These are phyloP conservation scores for Trapa bicornis DNA, from an alignment of 345 rosid species.

Conservation along the genomic window DNA sequence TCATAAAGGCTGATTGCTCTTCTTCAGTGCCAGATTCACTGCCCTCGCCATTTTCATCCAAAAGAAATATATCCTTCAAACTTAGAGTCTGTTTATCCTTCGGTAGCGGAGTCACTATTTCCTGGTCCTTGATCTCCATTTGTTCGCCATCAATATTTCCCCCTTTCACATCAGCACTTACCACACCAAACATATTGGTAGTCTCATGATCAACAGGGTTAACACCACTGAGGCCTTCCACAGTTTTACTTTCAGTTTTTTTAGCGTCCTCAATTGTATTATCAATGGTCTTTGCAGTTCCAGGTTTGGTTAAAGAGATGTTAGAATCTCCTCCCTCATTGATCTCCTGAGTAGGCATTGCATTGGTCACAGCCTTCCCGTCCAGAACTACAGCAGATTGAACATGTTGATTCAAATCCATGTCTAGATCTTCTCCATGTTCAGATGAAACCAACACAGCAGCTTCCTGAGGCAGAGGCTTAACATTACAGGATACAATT, in stretches of 20 bases:
- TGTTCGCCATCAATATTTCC: slow-evolving; percentile 8
- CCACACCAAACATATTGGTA: slow-evolving; percentile 18
- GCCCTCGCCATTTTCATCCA: slow-evolving; percentile 35
- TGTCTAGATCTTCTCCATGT: slow-evolving; percentile 9
- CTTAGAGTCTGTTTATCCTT: slow-evolving; percentile 23
- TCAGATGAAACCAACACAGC: slow-evolving; percentile 14
- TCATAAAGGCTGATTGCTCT: slow-evolving; percentile 45
- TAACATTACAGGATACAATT: slow-evolving; percentile 6
- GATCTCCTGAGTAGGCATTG: background rate
- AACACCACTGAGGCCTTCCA: slow-evolving; percentile 13
- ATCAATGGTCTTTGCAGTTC: background rate
- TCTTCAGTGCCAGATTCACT: slow-evolving; percentile 58
- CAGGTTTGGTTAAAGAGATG: background rate
- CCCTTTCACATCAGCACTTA: slow-evolving; percentile 11
- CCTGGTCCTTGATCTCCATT: slow-evolving; percentile 20
- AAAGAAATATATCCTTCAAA: slow-evolving; percentile 31
- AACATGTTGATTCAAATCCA: slow-evolving; percentile 13
- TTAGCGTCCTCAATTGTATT: slow-evolving; percentile 9
- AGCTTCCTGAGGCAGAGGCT: slow-evolving; percentile 6
- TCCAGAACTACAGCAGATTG: slow-evolving; percentile 3
- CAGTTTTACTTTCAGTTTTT: slow-evolving; percentile 14
- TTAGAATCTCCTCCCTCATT: background rate
- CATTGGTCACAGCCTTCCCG: slow-evolving; percentile 1
- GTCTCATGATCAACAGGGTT: slow-evolving; percentile 13
- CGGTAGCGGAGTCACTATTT: slow-evolving; percentile 14